A percentile compares a stretch with the other conserved stretches of the same genome.
Conservation (phyloP, 2,329 filamentous ascomycete genomes). For the Trichoderma sp. region DNA sequence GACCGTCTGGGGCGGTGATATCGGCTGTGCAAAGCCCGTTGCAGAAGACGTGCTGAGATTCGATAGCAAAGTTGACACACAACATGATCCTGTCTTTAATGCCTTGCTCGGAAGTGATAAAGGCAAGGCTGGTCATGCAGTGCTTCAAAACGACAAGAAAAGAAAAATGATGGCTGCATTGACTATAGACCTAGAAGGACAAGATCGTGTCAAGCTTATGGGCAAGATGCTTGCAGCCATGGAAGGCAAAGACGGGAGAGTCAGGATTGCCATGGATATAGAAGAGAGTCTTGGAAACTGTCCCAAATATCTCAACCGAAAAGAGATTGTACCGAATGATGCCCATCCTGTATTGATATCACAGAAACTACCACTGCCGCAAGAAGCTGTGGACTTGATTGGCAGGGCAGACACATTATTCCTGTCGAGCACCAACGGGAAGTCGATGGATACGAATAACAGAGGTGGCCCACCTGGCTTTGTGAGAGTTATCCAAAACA, state of each 20-base stretch:
- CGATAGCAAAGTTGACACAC: neutral
- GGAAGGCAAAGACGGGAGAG: neutral
- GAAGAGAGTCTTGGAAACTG: neutral
- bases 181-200: conserved; percentile 51
- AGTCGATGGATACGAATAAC: conserved; percentile 80
- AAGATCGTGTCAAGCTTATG: conserved; percentile 71
- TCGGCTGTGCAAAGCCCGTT: neutral
- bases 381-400: neutral
- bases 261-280: neutral
- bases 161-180: conserved; percentile 47
- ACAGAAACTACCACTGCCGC: neutral
- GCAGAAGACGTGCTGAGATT: neutral
- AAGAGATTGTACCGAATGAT: neutral
- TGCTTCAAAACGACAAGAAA: conserved; percentile 34
- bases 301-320: neutral
- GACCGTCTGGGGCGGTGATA: neutral
- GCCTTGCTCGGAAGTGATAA: neutral
- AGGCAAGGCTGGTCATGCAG: neutral
- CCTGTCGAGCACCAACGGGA: conserved; percentile 64
- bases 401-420: neutral
- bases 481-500: conserved; percentile 56
- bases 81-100: neutral
- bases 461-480: conserved; percentile 75
- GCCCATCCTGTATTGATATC: neutral
- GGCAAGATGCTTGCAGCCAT: conserved; percentile 65